phyloP scores from a whole-genome alignment of 2,329 filamentous ascomycete genomes.

The Cladosporium cucumerinum region DNA sequence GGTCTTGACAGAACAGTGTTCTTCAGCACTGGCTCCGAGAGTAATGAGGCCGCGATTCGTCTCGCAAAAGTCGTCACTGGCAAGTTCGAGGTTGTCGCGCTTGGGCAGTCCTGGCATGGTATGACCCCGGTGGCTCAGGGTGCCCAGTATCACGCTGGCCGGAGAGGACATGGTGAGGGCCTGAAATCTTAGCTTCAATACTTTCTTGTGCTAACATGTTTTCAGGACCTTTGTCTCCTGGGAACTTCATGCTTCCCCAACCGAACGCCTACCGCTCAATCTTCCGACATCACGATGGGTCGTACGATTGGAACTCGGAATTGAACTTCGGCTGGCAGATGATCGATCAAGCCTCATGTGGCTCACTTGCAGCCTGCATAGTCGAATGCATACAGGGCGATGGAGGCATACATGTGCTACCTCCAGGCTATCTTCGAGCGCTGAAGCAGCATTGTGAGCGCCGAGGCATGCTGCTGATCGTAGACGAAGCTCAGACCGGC shows the following conservation, averaged over 20 bases:
- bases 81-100: conserved; percentile 62
- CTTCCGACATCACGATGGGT: conserved; percentile 57
- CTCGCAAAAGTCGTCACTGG: conserved; percentile 62
- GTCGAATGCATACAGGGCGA: conserved; percentile 59
- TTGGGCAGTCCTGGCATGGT: conserved; percentile 60
- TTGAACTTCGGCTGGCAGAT: conserved; percentile 61
- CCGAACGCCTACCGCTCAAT: conserved; percentile 61
- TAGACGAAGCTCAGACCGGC: conserved; percentile 60
- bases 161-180: conserved; percentile 38
- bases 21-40: background rate
- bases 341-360: conserved; percentile 57
- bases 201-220: background rate
- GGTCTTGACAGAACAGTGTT: background rate
- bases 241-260: conserved; percentile 55
- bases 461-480: conserved; percentile 56
- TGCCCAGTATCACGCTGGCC: conserved; percentile 54
- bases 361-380: conserved; percentile 61
- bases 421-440: conserved; percentile 56
- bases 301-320: conserved; percentile 64
- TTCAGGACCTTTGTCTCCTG: conserved; percentile 49
- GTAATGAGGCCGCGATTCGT: conserved; percentile 58
- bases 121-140: conserved; percentile 53
- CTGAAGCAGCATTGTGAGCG: conserved; percentile 54
- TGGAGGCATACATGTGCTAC: conserved; percentile 60
- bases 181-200: background rate